phyloP scores from a whole-genome alignment of 163 green algal genomes.

The Prototheca wickerhamii region DNA sequence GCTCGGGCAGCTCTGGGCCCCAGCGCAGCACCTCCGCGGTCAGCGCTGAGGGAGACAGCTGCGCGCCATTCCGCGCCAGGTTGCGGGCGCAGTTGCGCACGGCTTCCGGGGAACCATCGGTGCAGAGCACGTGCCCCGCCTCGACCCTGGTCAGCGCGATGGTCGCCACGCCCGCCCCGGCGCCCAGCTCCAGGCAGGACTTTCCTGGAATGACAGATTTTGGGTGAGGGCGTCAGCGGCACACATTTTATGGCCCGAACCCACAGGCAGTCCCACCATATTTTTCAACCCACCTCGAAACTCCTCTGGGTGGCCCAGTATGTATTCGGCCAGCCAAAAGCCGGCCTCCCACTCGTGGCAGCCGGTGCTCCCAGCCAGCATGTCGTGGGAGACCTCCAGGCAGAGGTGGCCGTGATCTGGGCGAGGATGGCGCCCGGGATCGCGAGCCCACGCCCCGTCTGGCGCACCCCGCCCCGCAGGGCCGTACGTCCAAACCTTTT shows the following conservation, averaged over 20 bases:
- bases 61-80: constrained; percentile 28
- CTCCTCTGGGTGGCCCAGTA: constrained; percentile 44
- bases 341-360: constrained; percentile 70
- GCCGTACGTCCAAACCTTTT: not conserved
- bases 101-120: constrained; percentile 33
- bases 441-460: not conserved
- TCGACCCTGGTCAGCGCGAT: constrained; percentile 19
- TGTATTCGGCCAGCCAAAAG: constrained; percentile 54
- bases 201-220: constrained; percentile 19
- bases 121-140: constrained; percentile 21
- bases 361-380: constrained; percentile 64
- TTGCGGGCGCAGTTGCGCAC: constrained; percentile 42
- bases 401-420: constrained; percentile 28
- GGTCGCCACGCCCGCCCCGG: constrained; percentile 31
- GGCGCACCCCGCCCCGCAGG: too few species aligned
- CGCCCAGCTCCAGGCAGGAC: constrained; percentile 38
- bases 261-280: not conserved
- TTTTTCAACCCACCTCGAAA: constrained; percentile 36
- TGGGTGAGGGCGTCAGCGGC: not conserved
- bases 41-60: not conserved
- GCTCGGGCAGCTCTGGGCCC: not conserved
- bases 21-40: not conserved
- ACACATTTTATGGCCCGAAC: not conserved
- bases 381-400: constrained; percentile 43
- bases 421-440: not conserved